phyloP scores from a whole-genome alignment of 805 yeast species.

The Kodamaea lidongshanica region DNA sequence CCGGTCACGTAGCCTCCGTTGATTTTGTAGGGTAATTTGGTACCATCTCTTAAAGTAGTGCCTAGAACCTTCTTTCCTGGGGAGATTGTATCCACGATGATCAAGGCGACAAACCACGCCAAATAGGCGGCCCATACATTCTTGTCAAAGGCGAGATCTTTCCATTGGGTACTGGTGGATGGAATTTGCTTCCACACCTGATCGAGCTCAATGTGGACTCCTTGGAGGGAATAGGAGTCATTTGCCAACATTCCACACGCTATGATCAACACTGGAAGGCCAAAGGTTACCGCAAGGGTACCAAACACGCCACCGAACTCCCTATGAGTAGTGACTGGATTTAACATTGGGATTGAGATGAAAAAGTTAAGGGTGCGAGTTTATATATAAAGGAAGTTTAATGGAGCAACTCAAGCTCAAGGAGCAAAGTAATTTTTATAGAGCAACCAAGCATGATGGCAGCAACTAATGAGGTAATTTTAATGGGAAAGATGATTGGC shows the following conservation, averaged over 20 bases:
- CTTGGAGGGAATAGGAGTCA: constrained; percentile 47
- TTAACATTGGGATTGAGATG: constrained; percentile 27
- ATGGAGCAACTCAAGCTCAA: too few species aligned
- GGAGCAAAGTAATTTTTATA: too few species aligned
- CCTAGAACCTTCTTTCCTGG: constrained; percentile 61
- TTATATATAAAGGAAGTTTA: background rate
- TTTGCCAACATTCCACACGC: constrained; percentile 59
- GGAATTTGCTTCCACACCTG: constrained; percentile 35
- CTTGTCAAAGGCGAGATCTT: constrained; percentile 34
- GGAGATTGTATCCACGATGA: constrained; percentile 59
- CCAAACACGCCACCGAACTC: constrained; percentile 83
- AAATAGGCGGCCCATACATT: constrained; percentile 59
- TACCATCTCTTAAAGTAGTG: constrained; percentile 68
- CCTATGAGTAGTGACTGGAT: constrained; percentile 63
- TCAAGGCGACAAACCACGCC: constrained; percentile 66
- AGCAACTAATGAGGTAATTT: too few species aligned
- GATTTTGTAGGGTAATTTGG: constrained; percentile 64
- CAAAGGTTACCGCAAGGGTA: constrained; percentile 56
- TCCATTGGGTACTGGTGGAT: constrained; percentile 14
- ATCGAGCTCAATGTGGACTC: constrained; percentile 38
- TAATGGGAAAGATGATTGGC: too few species aligned
- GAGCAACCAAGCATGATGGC: too few species aligned
- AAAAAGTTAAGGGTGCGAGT: background rate
- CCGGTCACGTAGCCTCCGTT: constrained; percentile 64
- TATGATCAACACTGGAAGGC: constrained; percentile 60